These are phyloP conservation scores for Epicoccum nigrum DNA, from an alignment of 2,329 filamentous ascomycete species.

Conservation along the genomic window DNA sequence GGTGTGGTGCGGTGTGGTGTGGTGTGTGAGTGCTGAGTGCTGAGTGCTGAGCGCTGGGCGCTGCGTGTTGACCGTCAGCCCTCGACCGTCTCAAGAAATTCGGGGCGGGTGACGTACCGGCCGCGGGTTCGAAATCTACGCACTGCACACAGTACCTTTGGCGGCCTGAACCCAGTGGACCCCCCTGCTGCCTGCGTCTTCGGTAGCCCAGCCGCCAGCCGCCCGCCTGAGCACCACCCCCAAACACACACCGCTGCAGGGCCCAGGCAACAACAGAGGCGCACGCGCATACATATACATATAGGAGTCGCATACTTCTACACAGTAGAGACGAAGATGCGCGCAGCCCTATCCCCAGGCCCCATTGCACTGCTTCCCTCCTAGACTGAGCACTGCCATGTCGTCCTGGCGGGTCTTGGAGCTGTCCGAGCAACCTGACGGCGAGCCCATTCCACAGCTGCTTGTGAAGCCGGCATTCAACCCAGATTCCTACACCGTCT, in stretches of 20 bases:
- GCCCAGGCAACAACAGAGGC: background rate
- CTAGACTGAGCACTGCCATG: conserved; percentile 24
- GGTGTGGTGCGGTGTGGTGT: too few relatives aligned
- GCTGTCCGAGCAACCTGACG: conserved; percentile 29
- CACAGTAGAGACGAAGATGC: background rate
- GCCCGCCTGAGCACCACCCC: conserved; percentile 12
- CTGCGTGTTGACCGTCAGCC: too few relatives aligned
- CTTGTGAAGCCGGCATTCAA: conserved; percentile 66
- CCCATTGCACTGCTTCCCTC: too few relatives aligned
- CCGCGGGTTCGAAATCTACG: too few relatives aligned
- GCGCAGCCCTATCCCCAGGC: background rate
- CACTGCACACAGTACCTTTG: too few relatives aligned
- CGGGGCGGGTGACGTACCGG: conserved; percentile 29
- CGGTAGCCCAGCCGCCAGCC: conserved; percentile 7
- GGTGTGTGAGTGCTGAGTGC: background rate
- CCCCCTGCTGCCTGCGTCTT: conserved; percentile 1
- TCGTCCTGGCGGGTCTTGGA: conserved; percentile 44
- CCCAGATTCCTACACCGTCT: conserved; percentile 65
- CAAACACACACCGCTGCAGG: background rate
- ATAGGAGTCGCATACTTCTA: background rate
- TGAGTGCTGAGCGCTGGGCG: background rate
- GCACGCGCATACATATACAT: too few relatives aligned
- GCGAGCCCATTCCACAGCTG: conserved; percentile 60
- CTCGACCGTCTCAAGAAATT: conserved; percentile 19
- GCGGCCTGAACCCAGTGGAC: background rate